Conservation (phyloP, 1,284 basidiomycete species). For the Takashimella tepidaria region DNA sequence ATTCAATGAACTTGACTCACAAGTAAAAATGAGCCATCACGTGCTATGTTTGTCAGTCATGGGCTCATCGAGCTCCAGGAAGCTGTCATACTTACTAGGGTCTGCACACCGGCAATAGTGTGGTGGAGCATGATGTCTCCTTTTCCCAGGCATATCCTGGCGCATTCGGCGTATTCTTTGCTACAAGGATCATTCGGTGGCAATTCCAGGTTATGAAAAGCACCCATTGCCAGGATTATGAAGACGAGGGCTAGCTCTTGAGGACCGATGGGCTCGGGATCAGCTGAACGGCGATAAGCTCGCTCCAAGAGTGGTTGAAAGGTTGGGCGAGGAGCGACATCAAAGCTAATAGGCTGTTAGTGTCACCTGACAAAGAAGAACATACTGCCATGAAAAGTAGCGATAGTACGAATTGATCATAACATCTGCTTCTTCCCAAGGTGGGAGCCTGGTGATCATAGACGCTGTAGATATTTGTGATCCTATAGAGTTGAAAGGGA, state of each 20-base stretch:
- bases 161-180: slow-evolving; percentile 27
- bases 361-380: not conserved
- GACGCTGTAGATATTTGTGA: not conserved
- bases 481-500: not conserved
- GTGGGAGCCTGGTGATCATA: slow-evolving; percentile 17
- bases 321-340: slow-evolving; percentile 23
- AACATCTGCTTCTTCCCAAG: slow-evolving; percentile 24
- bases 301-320: slow-evolving; percentile 28
- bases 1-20: not conserved
- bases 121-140: slow-evolving; percentile 36
- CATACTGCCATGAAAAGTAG: slow-evolving; percentile 34
- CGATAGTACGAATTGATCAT: slow-evolving; percentile 30
- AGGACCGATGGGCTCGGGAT: slow-evolving; percentile 7
- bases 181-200: slow-evolving; percentile 32
- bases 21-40: slow-evolving; percentile 22
- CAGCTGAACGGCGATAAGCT: slow-evolving; percentile 10
- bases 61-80: too few relatives aligned
- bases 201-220: slow-evolving; percentile 36
- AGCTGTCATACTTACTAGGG: slow-evolving; percentile 11
- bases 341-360: slow-evolving; percentile 21
- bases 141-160: slow-evolving; percentile 32
- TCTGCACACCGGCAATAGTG: slow-evolving; percentile 37
- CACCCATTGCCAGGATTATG: slow-evolving; percentile 37
- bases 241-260: slow-evolving; percentile 37
- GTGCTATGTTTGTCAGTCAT: not conserved